phyloP scores from a whole-genome alignment of 2,329 filamentous ascomycete genomes.

The Ophiocordyceps sinensis region DNA sequence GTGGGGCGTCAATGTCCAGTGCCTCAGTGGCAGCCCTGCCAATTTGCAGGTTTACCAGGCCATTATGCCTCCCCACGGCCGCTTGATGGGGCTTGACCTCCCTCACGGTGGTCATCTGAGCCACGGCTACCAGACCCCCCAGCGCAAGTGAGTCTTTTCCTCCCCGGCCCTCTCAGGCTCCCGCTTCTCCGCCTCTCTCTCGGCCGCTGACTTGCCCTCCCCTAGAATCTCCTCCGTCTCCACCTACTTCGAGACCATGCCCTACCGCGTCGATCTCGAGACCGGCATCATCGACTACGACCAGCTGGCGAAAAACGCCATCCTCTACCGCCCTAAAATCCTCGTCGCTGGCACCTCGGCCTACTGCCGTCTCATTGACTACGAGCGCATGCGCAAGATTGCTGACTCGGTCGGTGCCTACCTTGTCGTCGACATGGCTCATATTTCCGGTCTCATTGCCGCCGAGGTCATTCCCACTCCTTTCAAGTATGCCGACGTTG shows the following conservation, averaged over 20 bases:
- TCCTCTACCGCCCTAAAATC: slow-evolving; percentile 89
- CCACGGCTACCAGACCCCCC: slow-evolving; percentile 94
- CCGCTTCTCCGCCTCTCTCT: neutral
- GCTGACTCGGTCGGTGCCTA: slow-evolving; percentile 89
- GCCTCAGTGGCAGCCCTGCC: slow-evolving; percentile 80
- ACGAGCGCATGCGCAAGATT: slow-evolving; percentile 89
- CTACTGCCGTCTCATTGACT: slow-evolving; percentile 97
- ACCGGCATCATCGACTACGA: slow-evolving; percentile 98
- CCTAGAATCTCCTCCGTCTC: slow-evolving; percentile 82
- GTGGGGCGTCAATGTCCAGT: slow-evolving; percentile 99
- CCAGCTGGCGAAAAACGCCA: slow-evolving; percentile 74
- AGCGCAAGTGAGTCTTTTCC: slow-evolving; percentile 56
- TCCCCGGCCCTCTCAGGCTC: neutral
- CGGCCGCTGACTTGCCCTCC: neutral
- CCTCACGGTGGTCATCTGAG: slow-evolving; percentile 89
- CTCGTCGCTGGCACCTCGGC: slow-evolving; percentile 94
- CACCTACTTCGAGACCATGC: slow-evolving; percentile 98
- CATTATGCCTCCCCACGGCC: slow-evolving; percentile 87
- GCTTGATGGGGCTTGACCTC: slow-evolving; percentile 91
- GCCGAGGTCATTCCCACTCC: slow-evolving; percentile 87
- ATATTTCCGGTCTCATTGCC: slow-evolving; percentile 92
- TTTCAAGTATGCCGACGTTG: slow-evolving; percentile 85
- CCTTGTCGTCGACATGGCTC: slow-evolving; percentile 94
- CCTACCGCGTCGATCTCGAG: slow-evolving; percentile 77
- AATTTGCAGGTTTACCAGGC: slow-evolving; percentile 98